Base-by-base conservation (phyloP, 2,329 filamentous ascomycete genomes). In the Mycosphaerelloides madeirae region DNA sequence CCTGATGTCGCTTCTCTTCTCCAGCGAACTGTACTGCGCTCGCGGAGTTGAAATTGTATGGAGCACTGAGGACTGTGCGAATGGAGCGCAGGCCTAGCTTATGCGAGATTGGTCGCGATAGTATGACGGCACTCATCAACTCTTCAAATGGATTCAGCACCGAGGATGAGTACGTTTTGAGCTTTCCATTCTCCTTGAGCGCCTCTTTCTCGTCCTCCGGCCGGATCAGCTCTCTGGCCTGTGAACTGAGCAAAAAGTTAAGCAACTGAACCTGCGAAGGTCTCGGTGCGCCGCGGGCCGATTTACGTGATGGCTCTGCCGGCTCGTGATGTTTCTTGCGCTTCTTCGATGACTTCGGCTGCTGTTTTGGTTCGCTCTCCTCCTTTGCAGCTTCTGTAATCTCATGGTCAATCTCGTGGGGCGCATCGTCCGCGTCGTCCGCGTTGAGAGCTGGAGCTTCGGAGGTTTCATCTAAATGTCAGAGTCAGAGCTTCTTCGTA, bases 61-160 rank as follows among this genome's bases (percentile, higher is more conserved):
- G 71, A 11, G 60, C 52, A 48, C 72, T 74, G 32, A 73, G 60
- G 12, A 73, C 54, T 1, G 70, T 73, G 18, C 69, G 62, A 38
- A 72, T 69, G 2, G 66, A 63, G 11, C 71, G 60, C 32, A 72
- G 58, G 11, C 71, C 70, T 0, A 74, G 62, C 19, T 58, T 60
- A 48, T 74, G 70, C 9, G 65, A 65, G 35, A 73, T 70, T 0
- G 71, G 69, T 7, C 70, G 64, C 8, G 65, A 70, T 5, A 74
- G 60, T 13, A 74, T 58, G 25, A 71, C 60, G 7, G 71, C 69
- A 43, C 63, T 66, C 20, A 73, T 53, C 1, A 74, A 63, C 48
- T 74, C 68, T 54, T 74, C 67, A 51, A 71, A 72, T 0, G 70
- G 65, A 5, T 58, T 68, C 13, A 69, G 53, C 1, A 54, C 53